Evolutionary conservation across 305 asterid genomes (phyloP), one percentile per base, ranked within the genome.

Genomic region (Fraxinus greggii): DNA sequence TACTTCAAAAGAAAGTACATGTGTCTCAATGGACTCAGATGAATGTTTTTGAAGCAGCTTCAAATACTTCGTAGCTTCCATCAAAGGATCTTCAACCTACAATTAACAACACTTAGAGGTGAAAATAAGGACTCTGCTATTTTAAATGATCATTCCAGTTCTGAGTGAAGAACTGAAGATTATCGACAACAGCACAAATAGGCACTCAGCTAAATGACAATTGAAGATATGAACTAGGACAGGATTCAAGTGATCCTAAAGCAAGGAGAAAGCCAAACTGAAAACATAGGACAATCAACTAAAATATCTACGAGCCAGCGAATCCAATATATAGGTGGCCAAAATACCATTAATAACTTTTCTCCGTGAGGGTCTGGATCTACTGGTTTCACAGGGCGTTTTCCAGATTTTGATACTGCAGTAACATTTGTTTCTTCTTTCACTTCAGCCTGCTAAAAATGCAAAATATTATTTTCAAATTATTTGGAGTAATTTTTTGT

Each of bases 31-130:
- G 85, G 82, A 89, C 84, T 97, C 91, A 83, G 97, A 87, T 77
- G 99, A 97, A 83, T 97, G 97, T 85, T 91, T 92, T 92, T 95
- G 99, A 56, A 95, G 98, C 77, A 93, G 94, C 92, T 93, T 97
- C 93, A 95, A 88, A 91, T 92, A 95, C 90, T 93, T 97, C 8
- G 98, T 92, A 80, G 98, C 99, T 91, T 97, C 98, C 51, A 78
- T 80, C 88, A 95, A 76, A 76, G 98, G 97, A 86, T 93, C 97
- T 88, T 97, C 99, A 81, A 95, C 94, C 99, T 97, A 86, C 83
- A 88, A 82, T 78, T 77, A 80, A 81, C 56, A 45, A 45, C 29
- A 59, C 29, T 59, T 21, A 17, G 0, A 59, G 29, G 69, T 59
- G 29, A 59, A 59, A 59, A 59, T 21, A 59, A 1, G 15, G 7